phyloP scores from a whole-genome alignment of 148 eudicot species.

The Limonium bicolor region DNA sequence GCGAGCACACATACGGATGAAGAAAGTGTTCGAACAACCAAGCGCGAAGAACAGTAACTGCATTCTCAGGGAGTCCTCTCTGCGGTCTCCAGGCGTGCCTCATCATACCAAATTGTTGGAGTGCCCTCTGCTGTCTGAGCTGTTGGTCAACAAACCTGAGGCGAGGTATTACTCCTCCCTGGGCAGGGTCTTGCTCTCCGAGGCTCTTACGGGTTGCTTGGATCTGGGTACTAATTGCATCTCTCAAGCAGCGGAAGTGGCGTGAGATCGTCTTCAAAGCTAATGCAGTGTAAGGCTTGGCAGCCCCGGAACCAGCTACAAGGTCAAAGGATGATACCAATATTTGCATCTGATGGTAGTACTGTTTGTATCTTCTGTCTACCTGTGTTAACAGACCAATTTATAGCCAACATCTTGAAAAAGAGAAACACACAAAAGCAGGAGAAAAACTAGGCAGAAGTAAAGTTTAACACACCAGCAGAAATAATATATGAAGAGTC shows the following conservation, averaged over 20 bases:
- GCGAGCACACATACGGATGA: constrained; percentile 84
- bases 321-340: constrained; percentile 76
- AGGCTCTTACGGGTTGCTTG: constrained; percentile 17
- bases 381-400: constrained; percentile 28
- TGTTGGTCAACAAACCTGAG: constrained; percentile 12
- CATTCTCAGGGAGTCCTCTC: constrained; percentile 88
- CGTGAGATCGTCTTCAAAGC: constrained; percentile 57
- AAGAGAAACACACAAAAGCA: background rate
- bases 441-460: background rate
- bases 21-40: constrained; percentile 91
- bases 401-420: no score
- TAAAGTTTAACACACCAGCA: no score
- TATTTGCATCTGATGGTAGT: constrained; percentile 63
- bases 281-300: constrained; percentile 53
- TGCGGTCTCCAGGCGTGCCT: constrained; percentile 60
- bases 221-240: constrained; percentile 55
- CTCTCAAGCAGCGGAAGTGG: constrained; percentile 53
- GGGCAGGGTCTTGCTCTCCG: constrained; percentile 7
- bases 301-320: constrained; percentile 59
- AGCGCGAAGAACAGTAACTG: constrained; percentile 59
- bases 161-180: background rate
- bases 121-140: constrained; percentile 19
- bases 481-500: no score
- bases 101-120: constrained; percentile 15
- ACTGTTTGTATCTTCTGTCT: constrained; percentile 66